Evolutionary conservation across 2,329 filamentous ascomycete species (phyloP), one percentile per base, ranked within the genome.

Genomic region (Elsinoe necatrix): DNA sequence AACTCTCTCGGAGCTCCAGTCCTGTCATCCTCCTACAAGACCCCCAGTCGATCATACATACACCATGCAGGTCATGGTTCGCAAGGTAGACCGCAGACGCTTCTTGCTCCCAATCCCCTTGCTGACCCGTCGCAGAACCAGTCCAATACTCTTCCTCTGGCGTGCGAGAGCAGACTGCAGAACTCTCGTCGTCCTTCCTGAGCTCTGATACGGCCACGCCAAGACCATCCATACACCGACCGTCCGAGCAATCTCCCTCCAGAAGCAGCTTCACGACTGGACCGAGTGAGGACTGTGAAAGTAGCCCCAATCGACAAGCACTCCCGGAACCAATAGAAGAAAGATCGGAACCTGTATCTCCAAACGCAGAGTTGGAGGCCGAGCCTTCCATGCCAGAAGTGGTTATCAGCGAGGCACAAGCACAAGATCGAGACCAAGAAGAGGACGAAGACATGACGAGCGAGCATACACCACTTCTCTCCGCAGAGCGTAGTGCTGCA

Each of bases 91-190:
- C 8, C 6, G 25, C n/a, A 43, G 56, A n/a, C 23, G 21, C 8
- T 39, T 20, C 21, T 14, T n/a, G 11, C 27, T 16, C 12, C 20
- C 3, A 14, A 7, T 11, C 20, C 37, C 27, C 56, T 25, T n/a
- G 18, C 51, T 57, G 48, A 57, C 43, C 39, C 41, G 20, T 18
- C 29, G 23, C 76, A 84, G 66, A 77, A 80, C 63, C 61, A 37
- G 64, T 68, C 3, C 68, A 69, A 23, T 72, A 72, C 59, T 67
- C 68, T n/a, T 71, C 68, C 16, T 63, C 66, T 6, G 69, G 69
- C 18, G 69, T 72, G 11, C 63, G 69, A 50, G 67, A 70, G 50
- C 67, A 70, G 62, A 71, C 69, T 31, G 68, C 67, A 34, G 67
- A 69, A 59, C 63, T 72, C 16, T 69, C 68, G 3, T 68, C 68